A percentile compares a stretch with the other conserved stretches of the same genome.
phyloP scores from a whole-genome alignment of 257 asterid species.

The Scutellaria barbata region DNA sequence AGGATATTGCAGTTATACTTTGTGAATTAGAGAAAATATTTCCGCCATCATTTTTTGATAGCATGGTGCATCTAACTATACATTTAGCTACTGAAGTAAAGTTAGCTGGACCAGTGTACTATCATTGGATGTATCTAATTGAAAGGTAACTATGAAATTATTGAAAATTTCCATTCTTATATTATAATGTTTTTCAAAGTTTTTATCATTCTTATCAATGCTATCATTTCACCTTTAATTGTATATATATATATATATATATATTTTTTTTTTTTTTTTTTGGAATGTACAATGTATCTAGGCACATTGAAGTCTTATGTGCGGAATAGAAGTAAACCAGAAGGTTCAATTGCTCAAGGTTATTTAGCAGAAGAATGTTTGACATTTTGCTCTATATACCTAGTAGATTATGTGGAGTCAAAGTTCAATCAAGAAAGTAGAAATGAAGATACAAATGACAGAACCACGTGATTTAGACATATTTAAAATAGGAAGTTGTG shows the following conservation, averaged over 20 bases:
- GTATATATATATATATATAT: too few species aligned
- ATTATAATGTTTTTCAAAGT: too few species aligned
- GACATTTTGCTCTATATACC: constrained; percentile 11
- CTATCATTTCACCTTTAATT: too few species aligned
- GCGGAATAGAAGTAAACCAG: constrained; percentile 3
- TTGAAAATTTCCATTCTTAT: too few species aligned
- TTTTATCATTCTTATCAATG: too few species aligned
- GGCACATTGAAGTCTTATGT: constrained; percentile 3
- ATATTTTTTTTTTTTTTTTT: not conserved
- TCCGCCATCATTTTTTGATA: constrained; percentile 9
- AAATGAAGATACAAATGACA: not conserved
- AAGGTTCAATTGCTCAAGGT: too few species aligned
- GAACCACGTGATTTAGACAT: not conserved
- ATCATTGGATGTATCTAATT: too few species aligned
- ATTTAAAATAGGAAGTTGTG: not conserved
- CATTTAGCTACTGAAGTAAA: too few species aligned
- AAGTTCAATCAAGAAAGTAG: not conserved
- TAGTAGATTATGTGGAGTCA: not conserved
- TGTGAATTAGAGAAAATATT: not conserved
- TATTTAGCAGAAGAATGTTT: not conserved
- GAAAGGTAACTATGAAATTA: too few species aligned
- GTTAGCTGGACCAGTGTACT: too few species aligned
- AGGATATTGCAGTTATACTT: too few species aligned
- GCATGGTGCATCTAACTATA: constrained; percentile 12
- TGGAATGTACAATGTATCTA: not conserved